Evolutionary conservation across 768 basidiomycete species (phyloP), one percentile per base, ranked within the genome.

Genomic region (Tulasnella sp.): DNA sequence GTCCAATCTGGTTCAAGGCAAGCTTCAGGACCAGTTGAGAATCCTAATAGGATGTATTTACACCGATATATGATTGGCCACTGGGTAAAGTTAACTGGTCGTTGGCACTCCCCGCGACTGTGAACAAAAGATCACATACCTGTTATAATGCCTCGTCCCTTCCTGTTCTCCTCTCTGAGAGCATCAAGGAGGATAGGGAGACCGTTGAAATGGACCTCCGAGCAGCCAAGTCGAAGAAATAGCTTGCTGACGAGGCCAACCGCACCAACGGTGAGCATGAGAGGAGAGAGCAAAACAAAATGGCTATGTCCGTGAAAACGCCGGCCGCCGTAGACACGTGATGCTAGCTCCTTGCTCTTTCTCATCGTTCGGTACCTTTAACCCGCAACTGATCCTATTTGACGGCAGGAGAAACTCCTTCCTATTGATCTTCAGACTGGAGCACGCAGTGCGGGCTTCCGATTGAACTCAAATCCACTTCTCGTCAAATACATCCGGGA

Each of bases 51-150:
- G 17, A n/a, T 5, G 22, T 39, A 83, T 88, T 71, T 78, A 94
- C 89, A 93, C 95, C 66, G 95, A 97, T 70, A 95, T 88, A 78
- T 98, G 95, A 80, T 98, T 98, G 72, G 90, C 88, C 63, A 97
- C 95, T 96, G 69, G 62, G 75, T 66, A 72, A 41, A 72, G 67
- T 52, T 9, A 16, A 22, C n/a, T n/a, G 65, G 68, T 9, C 12
- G 29, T 62, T 65, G 17, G 41, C 0, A 81, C 86, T 67, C 70
- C 1, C 16, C 66, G 42, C 39, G 34, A 6, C 14, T 72, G 62
- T 36, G 9, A 64, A 41, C 9, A 65, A 1, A 65, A n/a, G 11
- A n/a, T 62, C 32, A 22, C 69, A 42, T 70, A 92, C 92, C 86
- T 34, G 93, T 95, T 26, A 94, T 77, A 39, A 94, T 79, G 65